Evolutionary conservation across 805 yeast genomes (phyloP).

Genomic region (Pichia exigua): DNA sequence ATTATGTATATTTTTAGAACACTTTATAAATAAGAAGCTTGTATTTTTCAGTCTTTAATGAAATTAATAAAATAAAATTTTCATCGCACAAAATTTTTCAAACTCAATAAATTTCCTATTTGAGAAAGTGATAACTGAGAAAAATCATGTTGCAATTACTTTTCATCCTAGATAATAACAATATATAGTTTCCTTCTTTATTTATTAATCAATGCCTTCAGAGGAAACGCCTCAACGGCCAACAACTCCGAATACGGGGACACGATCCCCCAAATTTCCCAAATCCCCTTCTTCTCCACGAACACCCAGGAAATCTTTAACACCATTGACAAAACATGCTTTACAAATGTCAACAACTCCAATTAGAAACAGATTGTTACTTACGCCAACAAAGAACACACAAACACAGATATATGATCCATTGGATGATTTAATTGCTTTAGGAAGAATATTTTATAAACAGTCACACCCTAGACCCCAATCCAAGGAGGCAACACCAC

Average conservation of each 20-base stretch:
- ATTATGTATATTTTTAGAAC: not conserved
- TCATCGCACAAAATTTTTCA: not conserved
- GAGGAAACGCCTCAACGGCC: not conserved
- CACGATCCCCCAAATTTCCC: constrained; percentile 2
- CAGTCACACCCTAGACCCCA: constrained; percentile 7
- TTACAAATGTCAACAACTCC: constrained; percentile 27
- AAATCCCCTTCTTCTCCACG: constrained; percentile 13
- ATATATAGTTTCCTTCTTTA: not conserved
- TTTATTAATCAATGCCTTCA: not conserved
- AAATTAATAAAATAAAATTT: not conserved
- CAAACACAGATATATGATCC: constrained; percentile 26
- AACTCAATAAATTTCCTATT: not conserved
- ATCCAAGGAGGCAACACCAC: not conserved
- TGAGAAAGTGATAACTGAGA: not conserved
- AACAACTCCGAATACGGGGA: constrained; percentile 1
- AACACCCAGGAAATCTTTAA: constrained; percentile 25
- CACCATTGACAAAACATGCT: constrained; percentile 27
- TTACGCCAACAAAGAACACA: constrained; percentile 23
- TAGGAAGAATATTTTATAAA: constrained; percentile 26
- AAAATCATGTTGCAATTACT: not conserved
- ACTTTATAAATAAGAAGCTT: not conserved
- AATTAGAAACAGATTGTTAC: constrained; percentile 21
- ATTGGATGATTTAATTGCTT: constrained; percentile 21
- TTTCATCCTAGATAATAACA: not conserved
- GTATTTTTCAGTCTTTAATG: no score